These are phyloP conservation scores for Hyphopichia pseudoburtonii DNA, from an alignment of 1,139 yeast species.

Conservation along the genomic window DNA sequence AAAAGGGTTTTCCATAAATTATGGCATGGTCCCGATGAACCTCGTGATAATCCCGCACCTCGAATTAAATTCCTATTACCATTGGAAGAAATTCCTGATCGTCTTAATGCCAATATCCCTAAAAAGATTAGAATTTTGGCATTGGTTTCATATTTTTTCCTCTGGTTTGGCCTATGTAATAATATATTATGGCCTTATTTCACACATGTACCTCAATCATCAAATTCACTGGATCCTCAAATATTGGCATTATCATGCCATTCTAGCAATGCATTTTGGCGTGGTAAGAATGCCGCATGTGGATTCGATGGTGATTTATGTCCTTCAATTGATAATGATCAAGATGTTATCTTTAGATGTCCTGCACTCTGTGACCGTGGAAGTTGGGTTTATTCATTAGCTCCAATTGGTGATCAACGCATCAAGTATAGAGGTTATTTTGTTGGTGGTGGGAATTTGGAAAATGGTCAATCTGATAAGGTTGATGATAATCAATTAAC, in stretches of 20 bases:
- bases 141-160: constrained; percentile 34
- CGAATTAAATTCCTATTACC: constrained; percentile 21
- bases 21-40: constrained; percentile 56
- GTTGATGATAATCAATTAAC: constrained; percentile 32
- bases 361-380: constrained; percentile 86
- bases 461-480: no score
- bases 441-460: constrained; percentile 69
- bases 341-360: constrained; percentile 67
- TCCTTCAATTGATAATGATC: constrained; percentile 35
- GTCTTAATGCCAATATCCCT: constrained; percentile 31
- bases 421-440: constrained; percentile 72
- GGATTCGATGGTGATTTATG: constrained; percentile 71
- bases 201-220: constrained; percentile 30
- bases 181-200: constrained; percentile 39
- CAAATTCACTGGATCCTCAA: constrained; percentile 21
- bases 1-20: constrained; percentile 8
- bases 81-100: constrained; percentile 46
- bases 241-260: constrained; percentile 45
- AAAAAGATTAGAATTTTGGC: constrained; percentile 23
- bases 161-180: constrained; percentile 35
- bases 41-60: constrained; percentile 50
- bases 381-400: constrained; percentile 74
- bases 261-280: constrained; percentile 51
- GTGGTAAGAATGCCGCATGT: constrained; percentile 73
- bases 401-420: constrained; percentile 69